phyloP scores from a whole-genome alignment of 1,284 basidiomycete species.

The Fomitopsis betulina region DNA sequence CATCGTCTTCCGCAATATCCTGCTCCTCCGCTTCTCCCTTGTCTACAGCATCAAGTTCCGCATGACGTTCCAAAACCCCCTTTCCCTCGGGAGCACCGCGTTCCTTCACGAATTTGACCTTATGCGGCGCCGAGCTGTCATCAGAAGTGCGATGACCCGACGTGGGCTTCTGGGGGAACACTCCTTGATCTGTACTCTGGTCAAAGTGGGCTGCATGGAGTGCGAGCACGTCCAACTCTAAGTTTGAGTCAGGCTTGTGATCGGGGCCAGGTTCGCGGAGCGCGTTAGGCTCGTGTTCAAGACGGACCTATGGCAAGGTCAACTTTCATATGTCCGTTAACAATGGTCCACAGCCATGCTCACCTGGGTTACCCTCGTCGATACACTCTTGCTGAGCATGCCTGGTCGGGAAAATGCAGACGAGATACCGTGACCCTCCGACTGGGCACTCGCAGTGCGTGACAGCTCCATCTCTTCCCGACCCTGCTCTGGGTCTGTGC shows the following conservation, averaged over 20 bases:
- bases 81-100: too few relatives aligned
- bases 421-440: not conserved
- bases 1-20: not conserved
- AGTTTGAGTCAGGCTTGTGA: not conserved
- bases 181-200: not conserved
- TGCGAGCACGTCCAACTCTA: conserved; percentile 5
- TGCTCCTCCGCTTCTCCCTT: not conserved
- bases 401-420: not conserved
- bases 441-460: not conserved
- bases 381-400: not conserved
- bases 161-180: not conserved
- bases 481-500: conserved; percentile 10
- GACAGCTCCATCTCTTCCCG: not conserved
- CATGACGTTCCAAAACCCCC: not conserved
- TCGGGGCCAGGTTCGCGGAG: not conserved
- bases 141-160: not conserved
- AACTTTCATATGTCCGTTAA: not conserved
- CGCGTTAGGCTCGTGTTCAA: not conserved
- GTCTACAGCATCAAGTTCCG: not conserved
- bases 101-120: not conserved
- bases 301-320: not conserved
- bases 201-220: conserved; percentile 7
- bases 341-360: not conserved
- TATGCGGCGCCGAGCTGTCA: not conserved
- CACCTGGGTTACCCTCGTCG: not conserved